Percentiles rank a stretch among this genome's conserved stretches.
phyloP scores from a whole-genome alignment of 306 rosid species.

The Prunus persica region DNA sequence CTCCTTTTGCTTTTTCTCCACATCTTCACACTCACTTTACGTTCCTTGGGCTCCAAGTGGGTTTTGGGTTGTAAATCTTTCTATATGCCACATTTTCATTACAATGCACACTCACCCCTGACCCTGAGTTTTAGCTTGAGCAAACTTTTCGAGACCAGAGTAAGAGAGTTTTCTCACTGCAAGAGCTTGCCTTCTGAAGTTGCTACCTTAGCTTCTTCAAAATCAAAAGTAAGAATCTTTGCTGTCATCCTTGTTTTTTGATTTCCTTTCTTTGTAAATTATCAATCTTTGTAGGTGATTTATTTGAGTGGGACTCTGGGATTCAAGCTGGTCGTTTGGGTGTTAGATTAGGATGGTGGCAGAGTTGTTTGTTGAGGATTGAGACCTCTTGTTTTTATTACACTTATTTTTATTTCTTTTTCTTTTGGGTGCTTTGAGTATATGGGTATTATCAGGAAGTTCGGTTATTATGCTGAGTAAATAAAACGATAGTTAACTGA shows the following conservation, averaged over 20 bases:
- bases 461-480: background rate
- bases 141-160: constrained; percentile 14
- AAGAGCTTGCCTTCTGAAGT: constrained; percentile 6
- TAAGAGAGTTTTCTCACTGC: constrained; percentile 20
- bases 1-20: constrained; percentile 37
- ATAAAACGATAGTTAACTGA: background rate
- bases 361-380: constrained; percentile 13
- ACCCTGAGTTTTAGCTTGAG: constrained; percentile 12
- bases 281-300: background rate
- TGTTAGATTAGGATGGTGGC: constrained; percentile 14
- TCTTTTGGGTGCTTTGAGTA: constrained; percentile 12
- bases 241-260: background rate
- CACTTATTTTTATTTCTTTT: background rate
- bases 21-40: constrained; percentile 60
- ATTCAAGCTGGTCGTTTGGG: constrained; percentile 14
- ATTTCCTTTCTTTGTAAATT: background rate
- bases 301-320: background rate
- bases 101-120: constrained; percentile 15
- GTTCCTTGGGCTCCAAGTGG: constrained; percentile 59
- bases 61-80: constrained; percentile 36
- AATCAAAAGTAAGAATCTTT: background rate
- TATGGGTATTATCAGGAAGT: constrained; percentile 3
- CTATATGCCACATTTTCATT: constrained; percentile 30
- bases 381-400: constrained; percentile 20
- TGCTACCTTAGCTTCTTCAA: background rate